Evolutionary conservation across 164 flowering plant genomes (phyloP), one percentile per base, ranked within the genome.

Genomic region (Vitis cinerea): DNA sequence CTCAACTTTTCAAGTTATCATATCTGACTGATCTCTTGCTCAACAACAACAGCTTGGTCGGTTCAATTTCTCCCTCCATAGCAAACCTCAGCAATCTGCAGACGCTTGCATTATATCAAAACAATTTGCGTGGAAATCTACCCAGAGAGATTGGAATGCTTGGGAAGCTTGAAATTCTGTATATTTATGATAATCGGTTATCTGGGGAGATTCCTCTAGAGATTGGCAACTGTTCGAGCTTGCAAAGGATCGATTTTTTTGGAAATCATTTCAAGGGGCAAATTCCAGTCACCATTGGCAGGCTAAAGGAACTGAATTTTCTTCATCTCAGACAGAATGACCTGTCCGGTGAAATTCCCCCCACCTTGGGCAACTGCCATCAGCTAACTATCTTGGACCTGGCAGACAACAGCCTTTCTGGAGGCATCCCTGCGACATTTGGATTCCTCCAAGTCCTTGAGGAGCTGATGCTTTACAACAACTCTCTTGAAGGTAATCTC

Each of bases 381-480:
- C 82, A 87, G 54, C 80, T 95, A 13, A 77, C 69, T 3, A 72
- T 82, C 12, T 73, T 95, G 59, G 99, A 93, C 72, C 82, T 95
- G 85, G 99, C 99, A 2, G 99, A 95, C 64, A 95, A 95, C 65
- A 75, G 59, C 10, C 83, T 95, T 54, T 75, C 94, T 0, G 97
- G 95, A 29, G 74, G 76, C 1, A 82, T 95, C 53, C 99, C 99
- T 0, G 78, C 68, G 6, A 84, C 88, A 0, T 78, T 95, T 9
- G 95, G 91, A 5, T 73, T 65, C 59, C 84, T 95, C 8, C 68
- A 65, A 19, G 77, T 83, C 3, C 77, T 95, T 67, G 69, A 90
- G 37, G 84, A 82, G 82, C 65, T 93, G 53, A 87, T 93, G 93
- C 97, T 95, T 50, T 95, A 95, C 82, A 93, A 95, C 84, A 95